Conservation (phyloP, 768 basidiomycete species). For the Suillus discolor region DNA sequence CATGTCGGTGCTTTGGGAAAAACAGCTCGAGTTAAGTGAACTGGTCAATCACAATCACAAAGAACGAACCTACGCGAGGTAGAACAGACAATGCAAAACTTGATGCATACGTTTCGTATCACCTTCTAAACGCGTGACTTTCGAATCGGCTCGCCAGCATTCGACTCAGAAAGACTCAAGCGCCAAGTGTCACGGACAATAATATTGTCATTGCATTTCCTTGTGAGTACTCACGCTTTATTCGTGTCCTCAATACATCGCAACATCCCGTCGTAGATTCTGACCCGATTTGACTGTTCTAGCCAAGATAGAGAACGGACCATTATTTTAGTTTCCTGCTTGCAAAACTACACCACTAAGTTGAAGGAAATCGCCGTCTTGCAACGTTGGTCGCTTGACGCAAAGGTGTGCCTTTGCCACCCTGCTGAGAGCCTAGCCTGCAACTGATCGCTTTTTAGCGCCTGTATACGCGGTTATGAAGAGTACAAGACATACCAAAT, state of each 20-base stretch:
- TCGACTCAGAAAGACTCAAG: neutral
- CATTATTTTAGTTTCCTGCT: no score
- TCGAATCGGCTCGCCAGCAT: neutral
- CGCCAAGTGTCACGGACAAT: neutral
- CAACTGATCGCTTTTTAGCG: neutral
- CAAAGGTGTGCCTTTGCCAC: neutral
- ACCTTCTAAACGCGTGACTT: neutral
- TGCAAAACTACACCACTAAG: no score
- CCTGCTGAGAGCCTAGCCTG: neutral
- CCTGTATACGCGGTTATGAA: neutral
- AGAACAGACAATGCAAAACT: neutral
- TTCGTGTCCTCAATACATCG: no score
- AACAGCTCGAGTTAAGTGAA: neutral
- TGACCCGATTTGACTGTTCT: no score
- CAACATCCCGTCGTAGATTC: no score
- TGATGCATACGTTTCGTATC: neutral
- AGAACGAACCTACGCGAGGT: neutral
- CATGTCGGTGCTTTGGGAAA: neutral
- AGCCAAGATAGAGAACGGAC: no score
- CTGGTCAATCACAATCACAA: neutral
- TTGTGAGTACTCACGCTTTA: no score
- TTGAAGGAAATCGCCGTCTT: no score
- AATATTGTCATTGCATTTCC: neutral
- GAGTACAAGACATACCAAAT: neutral
- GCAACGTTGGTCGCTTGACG: no score